Evolutionary conservation across 495 filamentous ascomycete species (phyloP), one percentile per base, ranked within the genome.

Genomic region (Aspergillus affinis): DNA sequence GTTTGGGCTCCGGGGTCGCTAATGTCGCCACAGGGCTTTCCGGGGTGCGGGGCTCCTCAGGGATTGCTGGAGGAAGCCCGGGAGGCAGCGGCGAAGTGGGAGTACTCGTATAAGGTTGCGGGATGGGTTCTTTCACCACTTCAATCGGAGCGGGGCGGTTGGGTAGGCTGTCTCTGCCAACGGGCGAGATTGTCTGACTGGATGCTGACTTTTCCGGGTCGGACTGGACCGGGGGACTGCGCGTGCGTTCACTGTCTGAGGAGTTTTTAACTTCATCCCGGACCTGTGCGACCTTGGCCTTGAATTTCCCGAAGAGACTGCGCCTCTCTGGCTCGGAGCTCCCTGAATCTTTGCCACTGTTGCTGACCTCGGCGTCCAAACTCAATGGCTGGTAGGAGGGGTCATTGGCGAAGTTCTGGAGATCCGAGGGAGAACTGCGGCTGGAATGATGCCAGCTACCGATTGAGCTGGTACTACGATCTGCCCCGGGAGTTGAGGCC

Each of bases 221-320:
- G 0, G 68, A 71, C 5, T 64, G 70, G 12, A 74, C 76, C 12
- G 65, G 59, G 36, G 84, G 85, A 60, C 81, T 87, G 62, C 82
- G 82, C 17, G 82, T 78, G 17, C 83, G 69, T 49, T 82, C 79
- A 48, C 81, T 79, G 59, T 86, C 82, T 27, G 72, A 41, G 12
- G 36, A 78, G 51, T 90, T 87, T 69, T 87, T 85, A 2, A 73
- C 81, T 9, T 82, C 85, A 61, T 91, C 88, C 60, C 87, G 90
- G 26, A 86, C 84, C 64, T 92, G 90, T 18, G 88, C 83, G 46
- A 94, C 85, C 74, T 94, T 96, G 61, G 86, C 88, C 68, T 90
- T 90, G 63, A 97, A 83, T 83, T 93, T 96, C 17, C 85, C 87
- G 51, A 95, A 81, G 6, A 91, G 81, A n/a, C 90, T 88, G 61